phyloP scores from a whole-genome alignment of 768 basidiomycete genomes.

The Pluteus cervinus region DNA sequence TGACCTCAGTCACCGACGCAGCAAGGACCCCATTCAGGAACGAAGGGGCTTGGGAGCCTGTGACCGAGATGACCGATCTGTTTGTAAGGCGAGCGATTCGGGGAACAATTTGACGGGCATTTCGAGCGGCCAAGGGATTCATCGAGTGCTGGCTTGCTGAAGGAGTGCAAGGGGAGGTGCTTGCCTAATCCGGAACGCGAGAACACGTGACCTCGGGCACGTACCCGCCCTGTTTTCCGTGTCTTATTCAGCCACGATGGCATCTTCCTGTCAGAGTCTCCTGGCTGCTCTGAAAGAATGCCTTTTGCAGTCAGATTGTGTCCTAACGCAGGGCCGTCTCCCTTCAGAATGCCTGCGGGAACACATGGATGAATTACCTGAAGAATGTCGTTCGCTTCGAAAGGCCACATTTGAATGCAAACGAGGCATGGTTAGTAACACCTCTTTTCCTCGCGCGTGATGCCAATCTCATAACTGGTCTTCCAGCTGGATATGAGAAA shows the following conservation, averaged over 20 bases:
- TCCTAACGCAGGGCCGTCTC: slow-evolving; percentile 67
- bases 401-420: slow-evolving; percentile 89
- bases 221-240: too few species aligned
- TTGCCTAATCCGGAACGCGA: too few species aligned
- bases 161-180: slow-evolving; percentile 1
- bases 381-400: slow-evolving; percentile 72
- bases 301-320: slow-evolving; percentile 81
- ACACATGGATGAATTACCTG: slow-evolving; percentile 71
- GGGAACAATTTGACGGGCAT: too few species aligned
- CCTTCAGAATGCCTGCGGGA: slow-evolving; percentile 82
- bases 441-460: background rate
- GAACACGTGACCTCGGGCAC: too few species aligned
- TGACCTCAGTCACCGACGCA: slow-evolving; percentile 36
- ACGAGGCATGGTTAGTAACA: slow-evolving; percentile 67
- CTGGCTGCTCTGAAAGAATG: slow-evolving; percentile 79
- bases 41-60: slow-evolving; percentile 72
- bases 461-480: background rate
- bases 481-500: slow-evolving; percentile 78
- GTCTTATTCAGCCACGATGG: slow-evolving; percentile 39
- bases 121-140: too few species aligned
- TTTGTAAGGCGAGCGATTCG: slow-evolving; percentile 60
- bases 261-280: slow-evolving; percentile 74
- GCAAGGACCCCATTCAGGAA: slow-evolving; percentile 80
- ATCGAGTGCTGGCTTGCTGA: too few species aligned
- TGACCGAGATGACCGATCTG: slow-evolving; percentile 66